phyloP scores from a whole-genome alignment of 805 yeast genomes.

The Myxozyma vanderwaltii region DNA sequence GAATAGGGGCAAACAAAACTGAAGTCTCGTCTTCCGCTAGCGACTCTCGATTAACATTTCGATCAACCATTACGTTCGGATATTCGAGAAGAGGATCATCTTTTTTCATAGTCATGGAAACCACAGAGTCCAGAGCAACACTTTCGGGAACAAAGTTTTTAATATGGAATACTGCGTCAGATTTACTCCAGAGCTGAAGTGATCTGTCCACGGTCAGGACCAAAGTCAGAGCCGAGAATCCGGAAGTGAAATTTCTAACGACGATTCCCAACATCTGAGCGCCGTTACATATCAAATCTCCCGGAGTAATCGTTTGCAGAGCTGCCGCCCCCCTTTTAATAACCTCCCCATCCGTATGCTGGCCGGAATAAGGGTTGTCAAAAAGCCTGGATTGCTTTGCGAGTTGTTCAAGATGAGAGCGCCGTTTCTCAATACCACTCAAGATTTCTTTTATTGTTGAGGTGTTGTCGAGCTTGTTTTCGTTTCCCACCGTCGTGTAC shows the following conservation, averaged over 20 bases:
- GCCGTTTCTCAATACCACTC: conserved; percentile 10
- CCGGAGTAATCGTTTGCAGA: not conserved
- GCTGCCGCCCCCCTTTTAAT: not conserved
- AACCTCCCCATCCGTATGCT: not conserved
- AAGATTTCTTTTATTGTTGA: conserved; percentile 13
- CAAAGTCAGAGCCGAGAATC: conserved; percentile 1
- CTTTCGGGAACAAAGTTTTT: conserved; percentile 15
- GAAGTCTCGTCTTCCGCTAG: not conserved
- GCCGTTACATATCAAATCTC: conserved; percentile 8
- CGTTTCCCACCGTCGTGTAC: not conserved
- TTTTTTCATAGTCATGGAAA: conserved; percentile 2
- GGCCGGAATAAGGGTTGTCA: not conserved
- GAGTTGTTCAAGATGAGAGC: conserved; percentile 4
- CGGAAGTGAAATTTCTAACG: not conserved
- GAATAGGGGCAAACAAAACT: conserved; percentile 22
- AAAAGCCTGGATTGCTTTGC: conserved; percentile 17
- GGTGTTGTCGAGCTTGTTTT: conserved; percentile 1
- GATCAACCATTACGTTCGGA: conserved; percentile 2
- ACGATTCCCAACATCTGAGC: conserved; percentile 10
- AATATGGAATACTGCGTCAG: conserved; percentile 1
- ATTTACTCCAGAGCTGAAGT: not conserved
- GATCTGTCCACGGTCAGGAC: conserved; percentile 10
- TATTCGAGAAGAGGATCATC: conserved; percentile 6
- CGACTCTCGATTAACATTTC: not conserved
- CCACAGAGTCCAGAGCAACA: conserved; percentile 12